A percentile compares a stretch with the other conserved stretches of the same genome.
Evolutionary conservation across 148 eudicot genomes (phyloP).

Genomic region (Linanthus parryae): DNA sequence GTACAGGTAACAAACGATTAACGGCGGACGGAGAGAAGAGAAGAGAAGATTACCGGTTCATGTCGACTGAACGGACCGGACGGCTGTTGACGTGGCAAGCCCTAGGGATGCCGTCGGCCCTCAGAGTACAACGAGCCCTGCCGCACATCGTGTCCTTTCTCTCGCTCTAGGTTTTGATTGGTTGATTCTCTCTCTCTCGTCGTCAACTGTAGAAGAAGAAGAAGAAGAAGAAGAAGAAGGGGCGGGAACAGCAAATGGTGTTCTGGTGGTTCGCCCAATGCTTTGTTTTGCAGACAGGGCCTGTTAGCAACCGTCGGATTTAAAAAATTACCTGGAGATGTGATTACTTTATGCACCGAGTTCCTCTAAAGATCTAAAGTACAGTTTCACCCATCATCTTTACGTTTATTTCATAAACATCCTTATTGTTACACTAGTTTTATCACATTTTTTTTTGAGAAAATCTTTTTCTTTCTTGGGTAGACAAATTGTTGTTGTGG

Average conservation of each 20-base stretch:
- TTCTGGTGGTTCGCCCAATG: neutral
- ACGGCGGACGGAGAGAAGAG: too few species aligned
- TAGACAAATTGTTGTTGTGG: too few species aligned
- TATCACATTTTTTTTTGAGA: too few species aligned
- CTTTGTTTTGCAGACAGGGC: neutral
- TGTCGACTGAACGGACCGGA: conserved; percentile 51
- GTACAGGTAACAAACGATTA: too few species aligned
- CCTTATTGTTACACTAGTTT: too few species aligned
- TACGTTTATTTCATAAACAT: too few species aligned
- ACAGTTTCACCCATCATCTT: too few species aligned
- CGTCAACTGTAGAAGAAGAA: neutral
- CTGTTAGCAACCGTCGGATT: conserved; percentile 1
- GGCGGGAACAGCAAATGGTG: too few species aligned
- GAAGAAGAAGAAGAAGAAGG: neutral
- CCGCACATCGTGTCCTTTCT: conserved; percentile 52
- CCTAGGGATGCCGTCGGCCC: conserved; percentile 53
- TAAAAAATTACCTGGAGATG: too few species aligned
- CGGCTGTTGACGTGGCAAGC: conserved; percentile 55
- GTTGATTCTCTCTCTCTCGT: neutral
- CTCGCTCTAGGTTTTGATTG: neutral
- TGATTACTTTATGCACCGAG: too few species aligned
- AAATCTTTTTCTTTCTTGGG: too few species aligned
- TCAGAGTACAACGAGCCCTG: conserved; percentile 60
- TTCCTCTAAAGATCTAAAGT: too few species aligned
- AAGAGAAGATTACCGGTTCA: conserved; percentile 82